Evolutionary conservation across 495 filamentous ascomycete species (phyloP), one percentile per base, ranked within the genome.

Genomic region (Wilcoxina mikolae): DNA sequence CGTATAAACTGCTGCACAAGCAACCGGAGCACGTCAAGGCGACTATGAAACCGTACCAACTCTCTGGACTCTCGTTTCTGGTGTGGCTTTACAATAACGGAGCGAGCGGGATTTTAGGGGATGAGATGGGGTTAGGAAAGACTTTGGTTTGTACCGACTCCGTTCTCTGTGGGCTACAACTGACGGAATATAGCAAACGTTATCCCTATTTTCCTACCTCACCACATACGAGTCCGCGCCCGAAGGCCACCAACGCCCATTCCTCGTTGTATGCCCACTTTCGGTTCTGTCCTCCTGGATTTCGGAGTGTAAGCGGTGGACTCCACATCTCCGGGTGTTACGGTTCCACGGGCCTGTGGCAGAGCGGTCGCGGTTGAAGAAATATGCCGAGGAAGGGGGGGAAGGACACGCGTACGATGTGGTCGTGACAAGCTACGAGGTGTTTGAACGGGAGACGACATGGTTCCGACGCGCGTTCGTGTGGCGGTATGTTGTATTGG

Each of bases 101-200:
- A 57, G 87, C 93, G 20, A 90, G 90, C 22, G 91, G 91, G 11
- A 96, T 98, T 52, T 76, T 98, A 47, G 91, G 90, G 5, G 91
- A 98, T 60, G 91, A 98, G 71, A 98, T 98, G 91, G 91, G 91
- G 0, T 74, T 98, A 10, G 91, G 91, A 11, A 98, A 96, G 68
- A 98, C 91, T 4, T 82, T 55, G 74, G 77, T 46, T 46, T 17
- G n/a, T 24, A 11, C 43, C n/a, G 11, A 24, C 43, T 46, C 43
- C 43, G 11, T 46, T 10, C 11, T 46, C 31, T 7, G 43, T 18
- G n/a, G n/a, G 11, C 2, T 46, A 18, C 17, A 18, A 46, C 43
- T 18, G 78, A 78, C 17, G 80, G 80, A 58, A 82, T 78, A 0
- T 56, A 80, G 0, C 78, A 82, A 56, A 77, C 76, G 0, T 68